Percentiles rank a stretch among this genome's conserved stretches.
Conservation (phyloP, 2,329 filamentous ascomycete species). For the Alternaria triticina region DNA sequence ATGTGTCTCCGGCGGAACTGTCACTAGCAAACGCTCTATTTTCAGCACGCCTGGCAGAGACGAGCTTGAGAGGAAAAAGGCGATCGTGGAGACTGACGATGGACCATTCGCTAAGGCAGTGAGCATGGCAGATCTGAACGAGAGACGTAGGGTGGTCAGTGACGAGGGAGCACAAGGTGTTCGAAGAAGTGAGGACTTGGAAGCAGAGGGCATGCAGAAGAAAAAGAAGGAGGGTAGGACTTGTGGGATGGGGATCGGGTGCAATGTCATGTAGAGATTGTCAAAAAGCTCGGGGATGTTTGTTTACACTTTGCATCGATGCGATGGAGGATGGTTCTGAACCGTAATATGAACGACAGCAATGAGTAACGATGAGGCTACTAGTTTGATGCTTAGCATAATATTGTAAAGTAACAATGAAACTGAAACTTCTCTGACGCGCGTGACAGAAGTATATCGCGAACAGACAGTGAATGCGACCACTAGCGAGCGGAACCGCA, state of each 20-base stretch:
- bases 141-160: conserved; percentile 20
- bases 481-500: background rate
- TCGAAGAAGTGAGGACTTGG: background rate
- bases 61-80: conserved; percentile 40
- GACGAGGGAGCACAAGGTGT: background rate
- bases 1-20: conserved; percentile 5
- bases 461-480: background rate
- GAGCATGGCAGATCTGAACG: conserved; percentile 24
- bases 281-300: background rate
- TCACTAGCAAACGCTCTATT: conserved; percentile 13
- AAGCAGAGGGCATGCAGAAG: background rate
- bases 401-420: background rate
- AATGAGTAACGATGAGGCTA: background rate
- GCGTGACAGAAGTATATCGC: background rate
- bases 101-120: conserved; percentile 28
- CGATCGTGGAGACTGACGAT: conserved; percentile 28
- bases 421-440: background rate
- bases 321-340: background rate
- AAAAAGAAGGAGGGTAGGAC: background rate
- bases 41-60: conserved; percentile 40
- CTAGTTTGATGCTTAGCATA: background rate
- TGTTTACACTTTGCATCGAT: background rate
- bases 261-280: conserved; percentile 25
- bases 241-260: conserved; percentile 9
- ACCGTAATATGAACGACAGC: background rate